These are phyloP conservation scores for Trichaptum fuscoviolaceum DNA, from an alignment of 768 basidiomycete species.

Conservation along the genomic window DNA sequence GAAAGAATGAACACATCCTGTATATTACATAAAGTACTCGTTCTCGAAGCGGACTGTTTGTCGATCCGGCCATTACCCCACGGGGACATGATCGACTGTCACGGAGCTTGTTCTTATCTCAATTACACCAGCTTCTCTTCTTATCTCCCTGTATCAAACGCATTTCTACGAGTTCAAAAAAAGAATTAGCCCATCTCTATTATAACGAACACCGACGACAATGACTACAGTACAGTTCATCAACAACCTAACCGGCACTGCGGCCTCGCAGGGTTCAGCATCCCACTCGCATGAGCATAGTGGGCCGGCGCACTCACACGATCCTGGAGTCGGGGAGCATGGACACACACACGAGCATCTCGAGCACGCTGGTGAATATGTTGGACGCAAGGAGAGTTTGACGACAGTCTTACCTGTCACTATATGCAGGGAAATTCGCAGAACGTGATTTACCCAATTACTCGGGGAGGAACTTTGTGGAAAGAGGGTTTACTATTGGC, in stretches of 20 bases:
- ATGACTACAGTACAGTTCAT: conserved; percentile 54
- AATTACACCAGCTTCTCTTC: not conserved
- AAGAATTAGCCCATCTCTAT: not conserved
- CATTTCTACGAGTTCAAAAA: not conserved
- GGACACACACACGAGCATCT: conserved; percentile 94
- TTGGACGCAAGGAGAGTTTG: not conserved
- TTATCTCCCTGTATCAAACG: not conserved
- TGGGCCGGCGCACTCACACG: conserved; percentile 38
- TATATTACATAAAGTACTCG: no score
- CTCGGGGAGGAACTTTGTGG: conserved; percentile 74
- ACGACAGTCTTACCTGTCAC: not conserved
- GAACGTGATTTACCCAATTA: conserved; percentile 94
- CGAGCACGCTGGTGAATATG: conserved; percentile 70
- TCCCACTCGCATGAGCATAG: conserved; percentile 49
- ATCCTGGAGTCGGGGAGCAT: conserved; percentile 64
- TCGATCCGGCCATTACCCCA: not conserved
- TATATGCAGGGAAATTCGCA: conserved; percentile 70
- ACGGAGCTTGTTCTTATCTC: not conserved
- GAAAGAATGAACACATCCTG: no score
- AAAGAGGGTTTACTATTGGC: conserved; percentile 95
- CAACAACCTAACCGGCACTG: conserved; percentile 49
- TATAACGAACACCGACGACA: not conserved
- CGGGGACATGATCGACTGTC: not conserved
- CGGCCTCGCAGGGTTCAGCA: conserved; percentile 26
- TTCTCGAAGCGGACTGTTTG: no score